phyloP scores from a whole-genome alignment of 116 monocot species.

The Dioscorea cayenensis region DNA sequence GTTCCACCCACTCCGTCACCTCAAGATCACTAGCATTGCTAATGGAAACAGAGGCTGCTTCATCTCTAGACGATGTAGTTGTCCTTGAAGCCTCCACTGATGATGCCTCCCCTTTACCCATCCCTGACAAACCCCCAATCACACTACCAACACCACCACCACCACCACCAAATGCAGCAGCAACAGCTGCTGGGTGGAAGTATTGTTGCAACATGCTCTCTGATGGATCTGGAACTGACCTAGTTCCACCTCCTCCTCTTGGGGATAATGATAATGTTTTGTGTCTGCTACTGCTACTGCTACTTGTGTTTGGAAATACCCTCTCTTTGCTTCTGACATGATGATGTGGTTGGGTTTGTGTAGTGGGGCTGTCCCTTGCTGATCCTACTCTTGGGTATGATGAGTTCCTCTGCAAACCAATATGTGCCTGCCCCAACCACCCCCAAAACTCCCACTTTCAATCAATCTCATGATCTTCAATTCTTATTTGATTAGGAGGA shows the following conservation, averaged over 20 bases:
- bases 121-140: not conserved
- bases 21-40: slow-evolving; percentile 68
- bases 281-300: not conserved
- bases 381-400: slow-evolving; percentile 49
- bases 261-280: not conserved
- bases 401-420: slow-evolving; percentile 48
- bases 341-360: not conserved
- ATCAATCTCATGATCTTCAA: too few relatives aligned
- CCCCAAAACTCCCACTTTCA: not conserved
- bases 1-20: slow-evolving; percentile 76
- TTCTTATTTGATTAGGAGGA: not conserved
- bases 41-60: slow-evolving; percentile 39
- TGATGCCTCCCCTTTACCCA: slow-evolving; percentile 14
- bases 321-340: not conserved
- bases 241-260: slow-evolving; percentile 14
- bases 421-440: too few relatives aligned
- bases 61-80: slow-evolving; percentile 62
- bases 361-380: slow-evolving; percentile 42
- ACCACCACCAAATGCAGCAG: not conserved
- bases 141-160: not conserved
- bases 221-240: slow-evolving; percentile 51
- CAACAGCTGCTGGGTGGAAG: slow-evolving; percentile 2
- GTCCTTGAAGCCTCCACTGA: slow-evolving; percentile 51
- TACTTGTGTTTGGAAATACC: not conserved
- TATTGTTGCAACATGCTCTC: slow-evolving; percentile 51